Evolutionary conservation across 148 eudicot species (phyloP), one percentile per base, ranked within the genome.

Genomic region (Cornus florida): DNA sequence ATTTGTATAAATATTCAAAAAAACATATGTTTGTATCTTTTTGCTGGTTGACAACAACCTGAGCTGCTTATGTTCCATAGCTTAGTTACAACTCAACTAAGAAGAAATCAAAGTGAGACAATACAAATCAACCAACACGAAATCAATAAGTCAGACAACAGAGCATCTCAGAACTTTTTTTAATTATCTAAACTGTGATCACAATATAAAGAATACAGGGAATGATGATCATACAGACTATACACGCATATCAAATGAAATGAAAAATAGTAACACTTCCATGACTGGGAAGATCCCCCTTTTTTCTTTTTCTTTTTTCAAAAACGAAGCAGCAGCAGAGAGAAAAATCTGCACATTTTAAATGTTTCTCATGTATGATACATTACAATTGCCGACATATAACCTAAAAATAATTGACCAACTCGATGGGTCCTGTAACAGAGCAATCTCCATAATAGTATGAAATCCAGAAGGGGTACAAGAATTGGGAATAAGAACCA

Each of bases 301-400:
- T 4, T 43, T 35, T n/a, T n/a, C n/a, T n/a, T n/a, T n/a, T n/a
- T n/a, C n/a, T n/a, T n/a, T 43, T 43, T 43, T 43, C 24, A 62
- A 62, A 19, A 62, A 62, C 6, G 6, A 20, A 4, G 28, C 28
- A 28, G 28, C 28, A 28, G 28, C 28, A 28, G 28, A n/a, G 46
- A 67, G 82, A 85, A 66, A 77, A 84, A 75, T 84, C 80, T 85
- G 93, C 90, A 90, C 89, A 89, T 81, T 86, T 20, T 79, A 82
- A 4, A 75, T 74, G 78, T 82, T 75, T 79, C 75, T 78, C 88
- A 81, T 79, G 82, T 84, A 84, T 85, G 72, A 31, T 89, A 86
- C 89, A 91, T 75, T 74, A 76, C 67, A 71, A 87, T 75, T 57
- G 80, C 46, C 64, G 19, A 41, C 35, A 69, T 66, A 81, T 79